These are phyloP conservation scores for Escovopsis sp. DNA, from an alignment of 2,329 filamentous ascomycete genomes.

Conservation along the genomic window DNA sequence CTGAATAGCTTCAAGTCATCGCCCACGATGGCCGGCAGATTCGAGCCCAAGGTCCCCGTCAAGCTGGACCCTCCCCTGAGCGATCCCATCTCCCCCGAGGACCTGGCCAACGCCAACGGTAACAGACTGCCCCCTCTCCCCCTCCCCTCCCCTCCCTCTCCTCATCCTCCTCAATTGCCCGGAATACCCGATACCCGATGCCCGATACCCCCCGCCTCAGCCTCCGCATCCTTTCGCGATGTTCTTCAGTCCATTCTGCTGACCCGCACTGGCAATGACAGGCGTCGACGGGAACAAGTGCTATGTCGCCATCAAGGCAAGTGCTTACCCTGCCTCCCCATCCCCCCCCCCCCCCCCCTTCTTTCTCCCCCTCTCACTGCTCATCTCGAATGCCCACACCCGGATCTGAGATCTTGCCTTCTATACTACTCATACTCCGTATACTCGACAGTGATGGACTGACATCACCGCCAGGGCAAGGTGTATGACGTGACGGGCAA, in stretches of 20 bases:
- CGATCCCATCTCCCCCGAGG: constrained; percentile 68
- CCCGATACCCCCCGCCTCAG: no score
- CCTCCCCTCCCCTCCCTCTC: background rate
- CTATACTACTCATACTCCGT: background rate
- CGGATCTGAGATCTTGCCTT: no score
- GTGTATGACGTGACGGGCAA: constrained; percentile 93
- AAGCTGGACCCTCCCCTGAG: constrained; percentile 72
- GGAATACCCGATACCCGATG: no score
- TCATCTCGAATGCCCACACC: no score
- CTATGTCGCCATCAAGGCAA: constrained; percentile 57
- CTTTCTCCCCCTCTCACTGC: background rate
- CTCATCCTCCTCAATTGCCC: no score
- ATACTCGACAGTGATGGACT: background rate
- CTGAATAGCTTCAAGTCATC: background rate
- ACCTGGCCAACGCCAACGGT: constrained; percentile 76
- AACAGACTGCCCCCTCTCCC: constrained; percentile 17
- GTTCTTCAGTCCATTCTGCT: background rate
- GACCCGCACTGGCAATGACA: constrained; percentile 17
- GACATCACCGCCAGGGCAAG: constrained; percentile 46
- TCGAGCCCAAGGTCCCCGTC: constrained; percentile 66
- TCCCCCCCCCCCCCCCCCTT: no score
- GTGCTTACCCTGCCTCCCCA: background rate
- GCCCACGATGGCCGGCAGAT: constrained; percentile 44
- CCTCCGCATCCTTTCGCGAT: background rate
- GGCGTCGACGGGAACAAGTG: constrained; percentile 49